A percentile compares a stretch with the other conserved stretches of the same genome.
Conservation (phyloP, 164 flowering plant species). For the Annona squamosa region DNA sequence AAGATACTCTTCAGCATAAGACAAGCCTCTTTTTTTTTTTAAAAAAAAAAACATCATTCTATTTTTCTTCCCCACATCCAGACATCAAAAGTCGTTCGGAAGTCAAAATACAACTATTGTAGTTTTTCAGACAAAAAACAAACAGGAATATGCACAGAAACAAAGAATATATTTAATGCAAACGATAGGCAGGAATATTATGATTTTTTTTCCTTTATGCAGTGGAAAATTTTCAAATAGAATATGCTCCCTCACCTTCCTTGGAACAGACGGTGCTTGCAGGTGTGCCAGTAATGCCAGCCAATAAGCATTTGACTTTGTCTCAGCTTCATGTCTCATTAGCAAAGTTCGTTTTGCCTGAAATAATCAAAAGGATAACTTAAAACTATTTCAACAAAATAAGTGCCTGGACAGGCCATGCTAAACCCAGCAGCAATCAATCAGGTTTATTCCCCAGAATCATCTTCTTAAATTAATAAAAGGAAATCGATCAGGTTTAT, state of each 20-base stretch:
- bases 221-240: too few relatives aligned
- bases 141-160: background rate
- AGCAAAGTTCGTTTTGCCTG: conserved; percentile 90
- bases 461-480: too few relatives aligned
- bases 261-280: conserved; percentile 87
- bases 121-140: background rate
- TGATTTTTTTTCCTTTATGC: too few relatives aligned
- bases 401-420: too few relatives aligned
- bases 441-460: too few relatives aligned
- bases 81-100: background rate
- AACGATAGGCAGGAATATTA: too few relatives aligned
- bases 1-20: background rate
- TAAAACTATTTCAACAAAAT: too few relatives aligned
- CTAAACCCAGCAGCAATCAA: too few relatives aligned
- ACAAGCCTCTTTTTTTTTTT: too few relatives aligned
- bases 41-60: background rate
- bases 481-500: too few relatives aligned
- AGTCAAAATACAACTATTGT: background rate
- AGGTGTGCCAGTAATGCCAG: conserved; percentile 89
- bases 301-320: conserved; percentile 96
- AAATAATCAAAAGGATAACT: conserved; percentile 1
- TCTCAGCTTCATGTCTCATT: conserved; percentile 98
- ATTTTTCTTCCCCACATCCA: background rate
- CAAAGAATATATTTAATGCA: background rate
- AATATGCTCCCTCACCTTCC: conserved; percentile 51